Percentiles rank a stretch among this genome's conserved stretches.
Evolutionary conservation across 768 basidiomycete species (phyloP).

Genomic region (Suillus americanus): DNA sequence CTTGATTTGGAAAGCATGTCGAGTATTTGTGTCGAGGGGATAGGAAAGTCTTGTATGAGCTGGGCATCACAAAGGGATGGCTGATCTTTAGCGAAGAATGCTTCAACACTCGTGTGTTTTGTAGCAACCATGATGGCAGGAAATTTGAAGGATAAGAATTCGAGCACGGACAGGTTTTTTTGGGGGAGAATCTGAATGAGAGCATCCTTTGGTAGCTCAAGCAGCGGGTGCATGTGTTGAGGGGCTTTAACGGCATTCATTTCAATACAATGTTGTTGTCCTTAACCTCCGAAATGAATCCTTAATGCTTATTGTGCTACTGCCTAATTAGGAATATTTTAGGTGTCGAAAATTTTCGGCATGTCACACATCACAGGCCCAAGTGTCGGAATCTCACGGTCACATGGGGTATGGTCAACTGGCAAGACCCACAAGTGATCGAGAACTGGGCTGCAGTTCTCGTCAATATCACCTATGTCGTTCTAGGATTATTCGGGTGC

Average conservation of each 20-base stretch:
- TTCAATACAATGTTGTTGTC: too few species aligned
- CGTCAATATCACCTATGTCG: constrained; percentile 9
- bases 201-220: not conserved
- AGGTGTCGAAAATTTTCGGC: too few species aligned
- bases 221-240: not conserved
- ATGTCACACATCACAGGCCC: too few species aligned
- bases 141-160: not conserved
- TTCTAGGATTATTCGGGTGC: constrained; percentile 22
- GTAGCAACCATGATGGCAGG: not conserved
- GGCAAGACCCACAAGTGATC: constrained; percentile 16
- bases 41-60: not conserved
- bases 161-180: not conserved
- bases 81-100: not conserved
- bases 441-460: not conserved
- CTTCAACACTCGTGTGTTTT: not conserved
- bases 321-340: too few species aligned
- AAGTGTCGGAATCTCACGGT: too few species aligned
- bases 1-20: not conserved
- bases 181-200: not conserved
- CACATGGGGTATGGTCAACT: constrained; percentile 18
- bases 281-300: not conserved
- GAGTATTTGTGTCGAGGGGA: not conserved
- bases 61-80: not conserved
- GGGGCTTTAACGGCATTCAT: not conserved
- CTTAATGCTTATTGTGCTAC: too few species aligned